phyloP scores from a whole-genome alignment of 805 yeast genomes.

The Ogataea trehaloabstinens region DNA sequence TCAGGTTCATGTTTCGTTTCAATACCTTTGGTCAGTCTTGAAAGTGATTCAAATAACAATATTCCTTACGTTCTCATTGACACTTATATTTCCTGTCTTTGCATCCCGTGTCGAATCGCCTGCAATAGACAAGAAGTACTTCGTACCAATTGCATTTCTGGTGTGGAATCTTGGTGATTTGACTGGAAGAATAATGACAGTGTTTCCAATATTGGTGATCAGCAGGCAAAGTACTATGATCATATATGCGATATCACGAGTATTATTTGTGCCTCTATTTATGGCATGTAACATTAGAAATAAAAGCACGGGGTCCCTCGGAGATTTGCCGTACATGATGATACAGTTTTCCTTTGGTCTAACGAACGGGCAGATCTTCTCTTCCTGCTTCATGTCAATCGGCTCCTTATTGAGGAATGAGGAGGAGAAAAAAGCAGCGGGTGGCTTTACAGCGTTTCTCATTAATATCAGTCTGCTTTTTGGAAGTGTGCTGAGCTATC shows the following conservation, averaged over 20 bases:
- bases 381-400: slow-evolving; percentile 58
- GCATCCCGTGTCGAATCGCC: slow-evolving; percentile 65
- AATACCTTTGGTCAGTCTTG: slow-evolving; percentile 58
- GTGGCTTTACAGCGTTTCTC: slow-evolving; percentile 84
- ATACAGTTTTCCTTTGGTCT: slow-evolving; percentile 80
- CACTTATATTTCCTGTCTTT: slow-evolving; percentile 85
- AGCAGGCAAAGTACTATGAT: slow-evolving; percentile 44
- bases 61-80: slow-evolving; percentile 67
- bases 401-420: slow-evolving; percentile 38
- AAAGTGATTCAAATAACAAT: slow-evolving; percentile 66
- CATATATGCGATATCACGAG: slow-evolving; percentile 53
- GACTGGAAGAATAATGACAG: slow-evolving; percentile 70
- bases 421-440: slow-evolving; percentile 82
- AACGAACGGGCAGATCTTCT: slow-evolving; percentile 82
- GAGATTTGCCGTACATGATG: slow-evolving; percentile 62
- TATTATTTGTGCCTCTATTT: slow-evolving; percentile 67
- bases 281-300: slow-evolving; percentile 60
- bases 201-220: slow-evolving; percentile 42
- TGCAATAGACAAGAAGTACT: slow-evolving; percentile 38
- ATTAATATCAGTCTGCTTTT: slow-evolving; percentile 73
- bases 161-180: slow-evolving; percentile 92
- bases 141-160: slow-evolving; percentile 73
- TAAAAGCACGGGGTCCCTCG: slow-evolving; percentile 39
- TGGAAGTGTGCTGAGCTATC: slow-evolving; percentile 77
- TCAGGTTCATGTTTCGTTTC: slow-evolving; percentile 55